Evolutionary conservation across 495 filamentous ascomycete species (phyloP).

Genomic region (Daldinia concentrica): DNA sequence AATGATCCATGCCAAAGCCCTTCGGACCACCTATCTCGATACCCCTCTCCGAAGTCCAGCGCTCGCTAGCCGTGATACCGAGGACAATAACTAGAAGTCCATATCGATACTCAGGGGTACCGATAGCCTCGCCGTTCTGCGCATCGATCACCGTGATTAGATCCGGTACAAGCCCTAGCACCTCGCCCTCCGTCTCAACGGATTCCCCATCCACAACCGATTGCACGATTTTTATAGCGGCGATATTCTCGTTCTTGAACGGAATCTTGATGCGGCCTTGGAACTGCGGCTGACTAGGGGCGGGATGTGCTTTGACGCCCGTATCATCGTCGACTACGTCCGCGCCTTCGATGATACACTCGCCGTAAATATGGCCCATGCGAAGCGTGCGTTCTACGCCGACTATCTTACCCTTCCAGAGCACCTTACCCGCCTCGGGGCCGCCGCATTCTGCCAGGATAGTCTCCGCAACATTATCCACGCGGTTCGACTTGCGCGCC

Average conservation of each 20-base stretch:
- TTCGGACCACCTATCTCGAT: conserved; percentile 63
- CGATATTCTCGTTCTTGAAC: conserved; percentile 73
- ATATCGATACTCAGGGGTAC: conserved; percentile 69
- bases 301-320: conserved; percentile 13
- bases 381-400: conserved; percentile 63
- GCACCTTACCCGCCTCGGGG: conserved; percentile 57
- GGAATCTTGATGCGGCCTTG: conserved; percentile 62
- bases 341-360: conserved; percentile 62
- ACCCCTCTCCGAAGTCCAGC: conserved; percentile 63
- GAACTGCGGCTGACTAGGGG: conserved; percentile 28
- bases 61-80: conserved; percentile 64
- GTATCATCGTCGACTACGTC: conserved; percentile 46
- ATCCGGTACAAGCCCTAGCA: conserved; percentile 68
- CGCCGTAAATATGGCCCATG: conserved; percentile 64
- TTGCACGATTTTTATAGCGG: conserved; percentile 53
- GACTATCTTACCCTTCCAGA: conserved; percentile 70
- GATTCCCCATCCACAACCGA: conserved; percentile 31
- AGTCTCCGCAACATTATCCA: conserved; percentile 61
- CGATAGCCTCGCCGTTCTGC: conserved; percentile 67
- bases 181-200: conserved; percentile 52
- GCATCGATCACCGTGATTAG: conserved; percentile 69
- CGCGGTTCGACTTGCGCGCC: conserved; percentile 57
- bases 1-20: conserved; percentile 60
- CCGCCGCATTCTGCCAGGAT: conserved; percentile 68
- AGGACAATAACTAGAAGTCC: conserved; percentile 66